Conservation (phyloP, 768 basidiomycete species). For the Lanmaoa rubissima region DNA sequence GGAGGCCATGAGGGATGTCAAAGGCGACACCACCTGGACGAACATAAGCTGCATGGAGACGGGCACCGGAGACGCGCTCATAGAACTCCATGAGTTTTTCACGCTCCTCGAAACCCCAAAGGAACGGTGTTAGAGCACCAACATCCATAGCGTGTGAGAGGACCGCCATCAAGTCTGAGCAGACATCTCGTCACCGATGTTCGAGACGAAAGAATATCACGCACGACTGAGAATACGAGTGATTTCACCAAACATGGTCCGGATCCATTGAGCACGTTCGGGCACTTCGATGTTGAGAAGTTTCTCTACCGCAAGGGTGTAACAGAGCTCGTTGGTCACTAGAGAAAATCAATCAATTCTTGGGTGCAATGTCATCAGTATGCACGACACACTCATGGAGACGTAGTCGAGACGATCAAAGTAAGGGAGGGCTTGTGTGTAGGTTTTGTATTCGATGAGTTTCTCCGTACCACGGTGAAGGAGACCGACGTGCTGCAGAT, state of each 20-base stretch:
- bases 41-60: slow-evolving; percentile 96
- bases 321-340: slow-evolving; percentile 99
- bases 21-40: slow-evolving; percentile 98
- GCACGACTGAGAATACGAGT: slow-evolving; percentile 92
- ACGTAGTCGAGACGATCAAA: slow-evolving; percentile 99
- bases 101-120: slow-evolving; percentile 99
- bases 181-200: not conserved
- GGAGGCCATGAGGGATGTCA: slow-evolving; percentile 96
- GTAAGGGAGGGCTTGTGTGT: slow-evolving; percentile 95
- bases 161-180: slow-evolving; percentile 89
- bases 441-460: slow-evolving; percentile 98
- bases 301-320: slow-evolving; percentile 97
- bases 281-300: slow-evolving; percentile 96
- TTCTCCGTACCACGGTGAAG: slow-evolving; percentile 98
- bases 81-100: slow-evolving; percentile 99
- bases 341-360: slow-evolving; percentile 6
- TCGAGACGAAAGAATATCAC: slow-evolving; percentile 27
- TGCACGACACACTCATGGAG: slow-evolving; percentile 79
- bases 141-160: slow-evolving; percentile 97
- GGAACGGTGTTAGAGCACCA: slow-evolving; percentile 95
- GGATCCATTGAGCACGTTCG: slow-evolving; percentile 97
- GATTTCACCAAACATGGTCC: slow-evolving; percentile 95
- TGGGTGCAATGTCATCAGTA: not conserved
- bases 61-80: slow-evolving; percentile 97
- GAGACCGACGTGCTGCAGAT: slow-evolving; percentile 80